A percentile compares a stretch with the other conserved stretches of the same genome.
Evolutionary conservation across 2,329 filamentous ascomycete genomes (phyloP).

Genomic region (Apiospora marii): DNA sequence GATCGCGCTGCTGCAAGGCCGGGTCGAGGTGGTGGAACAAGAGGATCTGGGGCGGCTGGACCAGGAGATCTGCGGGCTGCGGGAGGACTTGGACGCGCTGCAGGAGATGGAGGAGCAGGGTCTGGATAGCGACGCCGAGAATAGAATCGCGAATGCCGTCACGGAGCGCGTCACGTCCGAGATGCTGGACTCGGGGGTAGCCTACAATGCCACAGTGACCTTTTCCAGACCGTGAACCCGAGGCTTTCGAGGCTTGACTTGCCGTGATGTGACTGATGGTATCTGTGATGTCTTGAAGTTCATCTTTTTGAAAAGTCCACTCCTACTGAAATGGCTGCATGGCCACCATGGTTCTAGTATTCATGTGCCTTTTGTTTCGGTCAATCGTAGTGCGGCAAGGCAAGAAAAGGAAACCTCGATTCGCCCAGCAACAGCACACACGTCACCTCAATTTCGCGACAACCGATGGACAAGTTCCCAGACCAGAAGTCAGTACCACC

Average conservation of each 20-base stretch:
- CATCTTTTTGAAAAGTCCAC: too few species aligned
- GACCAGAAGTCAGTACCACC: too few species aligned
- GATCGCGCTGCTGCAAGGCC: slow-evolving; percentile 6
- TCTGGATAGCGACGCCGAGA: slow-evolving; percentile 1
- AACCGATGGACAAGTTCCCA: too few species aligned
- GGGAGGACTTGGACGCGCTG: slow-evolving; percentile 7
- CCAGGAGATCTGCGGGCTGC: slow-evolving; percentile 13
- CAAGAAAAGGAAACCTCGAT: too few species aligned
- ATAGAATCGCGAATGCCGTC: neutral
- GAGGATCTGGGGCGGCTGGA: slow-evolving; percentile 11
- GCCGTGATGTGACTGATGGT: neutral
- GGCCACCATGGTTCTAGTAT: too few species aligned
- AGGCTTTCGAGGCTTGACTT: neutral
- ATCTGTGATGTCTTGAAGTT: too few species aligned
- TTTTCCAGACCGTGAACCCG: slow-evolving; percentile 8
- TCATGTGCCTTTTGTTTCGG: too few species aligned
- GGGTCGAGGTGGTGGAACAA: neutral
- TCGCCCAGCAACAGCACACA: too few species aligned
- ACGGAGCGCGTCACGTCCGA: slow-evolving; percentile 10
- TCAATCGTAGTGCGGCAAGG: too few species aligned
- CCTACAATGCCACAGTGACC: slow-evolving; percentile 16
- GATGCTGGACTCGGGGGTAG: slow-evolving; percentile 10
- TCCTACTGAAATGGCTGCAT: too few species aligned
- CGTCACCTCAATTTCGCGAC: too few species aligned
- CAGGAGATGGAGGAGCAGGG: neutral